Base-by-base conservation (phyloP, 108 stramenopile species). In the Fragilariopsis cylindrus region DNA sequence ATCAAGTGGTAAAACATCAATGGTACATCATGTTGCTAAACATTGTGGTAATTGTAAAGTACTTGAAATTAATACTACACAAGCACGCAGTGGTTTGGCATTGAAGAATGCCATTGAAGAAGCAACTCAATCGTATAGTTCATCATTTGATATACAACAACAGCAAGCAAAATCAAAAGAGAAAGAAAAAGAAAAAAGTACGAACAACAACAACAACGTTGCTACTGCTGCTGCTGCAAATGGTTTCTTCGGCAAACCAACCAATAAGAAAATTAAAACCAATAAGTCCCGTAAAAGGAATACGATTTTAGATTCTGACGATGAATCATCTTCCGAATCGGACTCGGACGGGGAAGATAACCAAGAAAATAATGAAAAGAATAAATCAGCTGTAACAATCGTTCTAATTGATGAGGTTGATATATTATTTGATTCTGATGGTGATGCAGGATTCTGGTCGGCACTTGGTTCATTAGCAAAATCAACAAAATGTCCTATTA, bases 321-420 rank as follows among this genome's bases (percentile, higher is more conserved):
- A 77, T 65, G 60, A 30, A 2, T 19, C 19, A 0, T 30, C 30
- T 30, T 30, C 1, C 2, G 30, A 30, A 30, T 30, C 30, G 2
- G 30, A 66, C 18, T 73, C 54, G 41, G 90, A 83, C 18, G 78
- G 81, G 13, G 81, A 80, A 44, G 82, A 83, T 47, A 47, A 76
- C 42, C 74, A 84, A 7, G 76, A 69, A 41, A 65, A 76, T 15
- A 58, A 62, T 44, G 76, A 77, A 13, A 49, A 65, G 57, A 73
- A 72, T 52, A 69, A 70, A 60, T 53, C 83, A 4, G 81, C 84
- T 39, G 65, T 92, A 7, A 76, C 88, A 3, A 80, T 92, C 39
- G 89, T 94, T 69, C 77, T 94, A 46, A 89, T 94, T 67, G 93
- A 94, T 75, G 93, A 94, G 81, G 90, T 91, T 8, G 95, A 96